Evolutionary conservation across 345 rosid species (phyloP).

Genomic region (Eucalyptus tenuipes): DNA sequence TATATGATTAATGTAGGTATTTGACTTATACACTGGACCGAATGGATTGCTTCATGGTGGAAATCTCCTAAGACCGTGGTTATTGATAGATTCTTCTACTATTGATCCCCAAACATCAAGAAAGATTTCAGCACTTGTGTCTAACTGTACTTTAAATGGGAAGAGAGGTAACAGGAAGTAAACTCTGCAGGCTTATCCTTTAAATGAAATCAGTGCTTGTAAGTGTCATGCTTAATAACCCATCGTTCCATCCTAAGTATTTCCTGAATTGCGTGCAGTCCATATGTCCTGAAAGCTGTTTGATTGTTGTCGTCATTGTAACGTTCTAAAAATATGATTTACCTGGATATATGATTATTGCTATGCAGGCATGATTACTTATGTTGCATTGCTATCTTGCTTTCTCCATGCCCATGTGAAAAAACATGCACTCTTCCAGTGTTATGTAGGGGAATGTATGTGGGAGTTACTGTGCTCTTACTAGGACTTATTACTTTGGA

Average conservation of each 20-base stretch:
- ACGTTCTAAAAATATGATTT: neutral
- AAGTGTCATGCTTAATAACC: neutral
- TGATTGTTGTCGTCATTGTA: neutral
- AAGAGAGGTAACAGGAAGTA: slow-evolving; percentile 34
- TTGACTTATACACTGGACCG: slow-evolving; percentile 71
- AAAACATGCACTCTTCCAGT: neutral
- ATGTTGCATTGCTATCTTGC: neutral
- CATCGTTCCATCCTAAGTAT: neutral
- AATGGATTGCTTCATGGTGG: slow-evolving; percentile 64
- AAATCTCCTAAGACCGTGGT: slow-evolving; percentile 37
- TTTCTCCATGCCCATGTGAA: neutral
- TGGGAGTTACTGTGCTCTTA: neutral
- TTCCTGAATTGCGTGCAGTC: neutral
- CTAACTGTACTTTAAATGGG: slow-evolving; percentile 41
- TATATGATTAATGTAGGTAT: slow-evolving; percentile 31
- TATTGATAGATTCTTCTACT: slow-evolving; percentile 86
- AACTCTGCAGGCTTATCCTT: neutral
- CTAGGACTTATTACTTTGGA: neutral
- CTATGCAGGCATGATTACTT: neutral
- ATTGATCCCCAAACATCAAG: slow-evolving; percentile 87
- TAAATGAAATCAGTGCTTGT: neutral
- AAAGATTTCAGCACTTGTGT: slow-evolving; percentile 45
- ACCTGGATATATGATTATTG: neutral
- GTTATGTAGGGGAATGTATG: neutral
- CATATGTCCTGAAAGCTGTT: neutral